phyloP scores from a whole-genome alignment of 2,329 filamentous ascomycete genomes.

The Fusarium sp. region DNA sequence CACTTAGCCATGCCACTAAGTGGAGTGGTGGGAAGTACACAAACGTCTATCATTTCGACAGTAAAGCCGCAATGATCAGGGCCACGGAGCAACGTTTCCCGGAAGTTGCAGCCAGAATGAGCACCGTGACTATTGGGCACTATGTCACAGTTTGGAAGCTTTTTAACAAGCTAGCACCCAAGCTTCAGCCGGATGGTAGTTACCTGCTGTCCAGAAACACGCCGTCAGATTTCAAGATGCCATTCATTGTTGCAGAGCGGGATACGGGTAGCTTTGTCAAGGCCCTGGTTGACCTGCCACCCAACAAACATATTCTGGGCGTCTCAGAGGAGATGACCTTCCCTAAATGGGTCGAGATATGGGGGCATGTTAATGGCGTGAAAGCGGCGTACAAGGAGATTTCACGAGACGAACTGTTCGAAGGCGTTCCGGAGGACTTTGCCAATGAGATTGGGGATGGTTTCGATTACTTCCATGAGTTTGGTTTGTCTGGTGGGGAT shows the following conservation, averaged over 20 bases:
- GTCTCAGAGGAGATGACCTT: constrained; percentile 14
- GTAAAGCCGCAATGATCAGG: constrained; percentile 17
- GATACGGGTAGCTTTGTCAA: background rate
- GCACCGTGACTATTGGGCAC: background rate
- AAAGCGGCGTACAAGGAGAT: constrained; percentile 34
- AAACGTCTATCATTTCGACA: constrained; percentile 26
- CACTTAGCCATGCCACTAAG: constrained; percentile 29
- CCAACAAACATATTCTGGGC: background rate
- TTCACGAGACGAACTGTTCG: constrained; percentile 21
- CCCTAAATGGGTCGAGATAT: constrained; percentile 24
- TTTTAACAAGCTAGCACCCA: background rate
- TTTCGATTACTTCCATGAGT: constrained; percentile 29
- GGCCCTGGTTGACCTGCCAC: background rate
- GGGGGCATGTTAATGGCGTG: constrained; percentile 29
- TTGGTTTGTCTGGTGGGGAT: constrained; percentile 30
- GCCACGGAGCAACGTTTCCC: constrained; percentile 15
- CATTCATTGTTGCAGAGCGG: background rate
- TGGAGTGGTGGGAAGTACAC: constrained; percentile 30
- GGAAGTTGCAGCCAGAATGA: constrained; percentile 15
- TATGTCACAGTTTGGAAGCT: constrained; percentile 15
- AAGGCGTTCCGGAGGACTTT: constrained; percentile 1
- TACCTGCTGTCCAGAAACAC: background rate
- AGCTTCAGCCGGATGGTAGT: constrained; percentile 13
- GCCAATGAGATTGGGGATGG: constrained; percentile 32
- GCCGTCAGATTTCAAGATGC: background rate